Percentiles rank a stretch among this genome's conserved stretches.
These are phyloP conservation scores for Hygrophila difformis DNA, from an alignment of 257 asterid genomes.

Conservation along the genomic window DNA sequence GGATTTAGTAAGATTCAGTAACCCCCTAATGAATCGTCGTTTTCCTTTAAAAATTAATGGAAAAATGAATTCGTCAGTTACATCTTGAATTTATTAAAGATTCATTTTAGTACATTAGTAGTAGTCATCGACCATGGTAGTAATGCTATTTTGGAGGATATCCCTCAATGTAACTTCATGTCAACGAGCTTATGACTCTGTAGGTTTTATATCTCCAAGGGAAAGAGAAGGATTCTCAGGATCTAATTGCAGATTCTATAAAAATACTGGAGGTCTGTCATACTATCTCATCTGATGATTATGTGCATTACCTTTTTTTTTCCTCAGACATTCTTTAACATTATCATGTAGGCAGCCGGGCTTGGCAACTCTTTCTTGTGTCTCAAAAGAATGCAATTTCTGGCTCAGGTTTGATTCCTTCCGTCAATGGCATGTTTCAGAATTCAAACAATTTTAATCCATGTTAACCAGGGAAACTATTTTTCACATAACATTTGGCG, in stretches of 20 bases:
- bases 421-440: background rate
- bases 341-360: constrained; percentile 58
- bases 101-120: too few relatives aligned
- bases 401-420: constrained; percentile 56
- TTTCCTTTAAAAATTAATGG: background rate
- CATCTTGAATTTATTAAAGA: background rate
- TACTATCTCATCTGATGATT: constrained; percentile 10
- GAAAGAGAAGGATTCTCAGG: constrained; percentile 65
- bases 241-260: constrained; percentile 58
- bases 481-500: too few relatives aligned
- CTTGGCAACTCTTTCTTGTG: constrained; percentile 57
- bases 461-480: too few relatives aligned
- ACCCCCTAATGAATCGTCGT: background rate
- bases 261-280: constrained; percentile 64
- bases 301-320: constrained; percentile 7
- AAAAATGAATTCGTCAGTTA: background rate
- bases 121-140: background rate
- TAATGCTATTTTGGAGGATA: constrained; percentile 2
- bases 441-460: too few relatives aligned
- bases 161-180: constrained; percentile 4
- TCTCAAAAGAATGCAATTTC: constrained; percentile 67
- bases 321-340: constrained; percentile 15
- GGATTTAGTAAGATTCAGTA: background rate
- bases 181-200: constrained; percentile 3
- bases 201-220: constrained; percentile 78